Evolutionary conservation across 176 grass and related monocot species (phyloP), one percentile per base, ranked within the genome.

Genomic region (Oryza rufipogon): DNA sequence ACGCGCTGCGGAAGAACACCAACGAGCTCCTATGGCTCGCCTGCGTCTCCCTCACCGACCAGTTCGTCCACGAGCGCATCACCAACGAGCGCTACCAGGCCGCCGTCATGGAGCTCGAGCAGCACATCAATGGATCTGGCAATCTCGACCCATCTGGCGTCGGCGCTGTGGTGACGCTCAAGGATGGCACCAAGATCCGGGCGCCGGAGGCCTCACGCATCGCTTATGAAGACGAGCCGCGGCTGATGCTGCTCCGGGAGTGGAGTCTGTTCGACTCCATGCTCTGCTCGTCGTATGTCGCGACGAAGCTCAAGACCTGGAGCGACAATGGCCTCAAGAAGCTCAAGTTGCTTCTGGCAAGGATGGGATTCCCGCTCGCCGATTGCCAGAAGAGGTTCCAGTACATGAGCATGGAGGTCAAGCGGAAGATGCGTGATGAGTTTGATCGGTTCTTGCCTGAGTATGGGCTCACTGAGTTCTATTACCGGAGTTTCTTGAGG

Each of bases 401-500:
- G 85, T 95, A 97, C 91, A 97, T 95, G 95, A 97, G 92, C 71
- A 91, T 89, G 86, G 95, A 94, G 65, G 95, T 95, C 68, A 97
- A 97, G 78, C 82, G 84, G 56, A 95, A 93, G 71, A 97, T 97
- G 95, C 77, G 91, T 9, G 91, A 90, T n/a, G 88, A 95, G 82
- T 97, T 97, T 3, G 88, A 95, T 14, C 81, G 89, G 77, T 92
- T 97, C 75, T 83, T 97, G 80, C 95, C 92, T 0, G 95, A 98
- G 76, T 97, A 93, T 52, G 95, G 95, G 26, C 83, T 97, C 70
- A 92, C 92, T 2, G 92, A 97, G 6, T 85, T 97, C 81, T 97
- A 94, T 80, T 97, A 92, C 68, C 52, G 90, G 33, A 97, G 92
- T 39, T 97, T 97, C 76, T 78, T 97, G 51, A 85, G 91, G 68